phyloP scores from a whole-genome alignment of 2,329 filamentous ascomycete genomes.

The Cadophora sp. region DNA sequence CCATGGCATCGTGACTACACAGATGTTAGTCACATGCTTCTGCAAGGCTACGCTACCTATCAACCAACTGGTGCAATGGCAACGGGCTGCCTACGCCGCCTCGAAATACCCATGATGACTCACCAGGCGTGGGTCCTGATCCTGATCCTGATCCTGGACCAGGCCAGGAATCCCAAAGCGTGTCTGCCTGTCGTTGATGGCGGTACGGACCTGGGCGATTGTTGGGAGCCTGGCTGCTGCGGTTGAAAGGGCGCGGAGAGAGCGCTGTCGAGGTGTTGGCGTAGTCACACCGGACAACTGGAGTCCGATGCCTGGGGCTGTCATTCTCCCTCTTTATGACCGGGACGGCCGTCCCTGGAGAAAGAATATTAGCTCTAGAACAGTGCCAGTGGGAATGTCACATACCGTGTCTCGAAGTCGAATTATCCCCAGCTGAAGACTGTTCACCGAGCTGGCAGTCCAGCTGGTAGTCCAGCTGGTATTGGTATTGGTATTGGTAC shows the following conservation, averaged over 20 bases:
- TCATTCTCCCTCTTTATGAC: constrained; percentile 25
- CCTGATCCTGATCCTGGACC: not conserved
- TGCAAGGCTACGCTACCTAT: constrained; percentile 23
- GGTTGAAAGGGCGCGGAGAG: not conserved
- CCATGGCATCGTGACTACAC: constrained; percentile 17
- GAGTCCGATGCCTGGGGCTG: not conserved
- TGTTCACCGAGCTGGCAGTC: not conserved
- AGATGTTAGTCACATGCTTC: constrained; percentile 36
- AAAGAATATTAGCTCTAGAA: not conserved
- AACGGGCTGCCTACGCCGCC: not conserved
- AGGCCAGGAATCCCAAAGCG: not conserved
- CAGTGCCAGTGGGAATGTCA: not conserved
- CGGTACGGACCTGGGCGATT: not conserved
- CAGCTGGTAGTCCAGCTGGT: not conserved
- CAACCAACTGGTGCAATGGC: not conserved
- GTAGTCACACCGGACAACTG: constrained; percentile 18
- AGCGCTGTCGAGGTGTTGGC: constrained; percentile 1
- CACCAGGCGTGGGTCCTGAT: constrained; percentile 26
- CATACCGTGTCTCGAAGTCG: not conserved
- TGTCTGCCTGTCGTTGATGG: constrained; percentile 29
- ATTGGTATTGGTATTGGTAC: not conserved
- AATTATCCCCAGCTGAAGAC: not conserved
- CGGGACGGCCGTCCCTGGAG: not conserved
- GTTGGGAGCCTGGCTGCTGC: not conserved
- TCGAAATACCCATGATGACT: constrained; percentile 31